phyloP scores from a whole-genome alignment of 2,329 filamentous ascomycete genomes.

The Claviceps sorghi region DNA sequence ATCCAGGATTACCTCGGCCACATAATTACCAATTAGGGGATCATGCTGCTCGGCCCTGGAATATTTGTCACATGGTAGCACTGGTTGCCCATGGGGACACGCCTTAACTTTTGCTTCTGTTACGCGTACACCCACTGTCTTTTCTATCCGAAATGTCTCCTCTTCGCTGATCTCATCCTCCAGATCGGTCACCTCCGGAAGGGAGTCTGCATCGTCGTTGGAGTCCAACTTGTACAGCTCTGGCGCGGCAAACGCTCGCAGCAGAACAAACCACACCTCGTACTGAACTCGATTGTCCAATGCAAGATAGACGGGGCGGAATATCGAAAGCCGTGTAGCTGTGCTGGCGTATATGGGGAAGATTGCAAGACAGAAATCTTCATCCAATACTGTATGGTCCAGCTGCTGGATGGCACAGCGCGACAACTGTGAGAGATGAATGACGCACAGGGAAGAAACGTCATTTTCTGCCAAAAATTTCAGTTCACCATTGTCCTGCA shows the following conservation, averaged over 20 bases:
- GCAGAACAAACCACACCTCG: slow-evolving; percentile 89
- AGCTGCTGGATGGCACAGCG: slow-evolving; percentile 82
- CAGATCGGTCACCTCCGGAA: slow-evolving; percentile 25
- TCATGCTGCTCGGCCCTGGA: slow-evolving; percentile 22
- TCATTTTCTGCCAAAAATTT: slow-evolving; percentile 82
- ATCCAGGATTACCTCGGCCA: slow-evolving; percentile 67
- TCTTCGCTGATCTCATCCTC: slow-evolving; percentile 24
- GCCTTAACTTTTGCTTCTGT: slow-evolving; percentile 48
- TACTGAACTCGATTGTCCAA: slow-evolving; percentile 80
- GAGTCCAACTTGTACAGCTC: slow-evolving; percentile 62
- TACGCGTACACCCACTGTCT: slow-evolving; percentile 41
- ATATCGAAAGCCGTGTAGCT: slow-evolving; percentile 57
- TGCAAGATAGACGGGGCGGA: slow-evolving; percentile 79
- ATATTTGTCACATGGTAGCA: slow-evolving; percentile 10
- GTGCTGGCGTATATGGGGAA: slow-evolving; percentile 81
- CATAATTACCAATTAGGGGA: slow-evolving; percentile 49
- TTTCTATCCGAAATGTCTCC: slow-evolving; percentile 47
- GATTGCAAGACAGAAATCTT: slow-evolving; percentile 87
- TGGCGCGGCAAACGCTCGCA: slow-evolving; percentile 82
- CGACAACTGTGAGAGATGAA: slow-evolving; percentile 79
- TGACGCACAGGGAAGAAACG: slow-evolving; percentile 61
- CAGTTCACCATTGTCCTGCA: slow-evolving; percentile 90
- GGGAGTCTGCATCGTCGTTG: slow-evolving; percentile 25
- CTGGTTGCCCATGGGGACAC: slow-evolving; percentile 12
- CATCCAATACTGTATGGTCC: slow-evolving; percentile 78